These are phyloP conservation scores for Penicillium sp. DNA, from an alignment of 2,329 filamentous ascomycete genomes.

Conservation along the genomic window DNA sequence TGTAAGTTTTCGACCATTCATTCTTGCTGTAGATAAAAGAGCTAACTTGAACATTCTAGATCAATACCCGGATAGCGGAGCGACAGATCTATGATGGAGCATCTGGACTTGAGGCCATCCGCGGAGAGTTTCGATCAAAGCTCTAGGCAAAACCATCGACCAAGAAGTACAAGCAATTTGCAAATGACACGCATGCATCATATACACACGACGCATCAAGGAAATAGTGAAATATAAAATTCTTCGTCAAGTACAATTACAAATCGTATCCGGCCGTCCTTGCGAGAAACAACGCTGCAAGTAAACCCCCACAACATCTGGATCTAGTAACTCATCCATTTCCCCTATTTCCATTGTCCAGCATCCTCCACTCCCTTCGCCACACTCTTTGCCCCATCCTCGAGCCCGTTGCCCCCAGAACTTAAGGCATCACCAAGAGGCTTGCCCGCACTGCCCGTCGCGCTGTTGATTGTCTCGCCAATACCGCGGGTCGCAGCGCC, in stretches of 20 bases:
- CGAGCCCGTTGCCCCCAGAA: conserved; percentile 53
- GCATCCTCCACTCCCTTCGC: conserved; percentile 58
- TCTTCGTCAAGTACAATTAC: background rate
- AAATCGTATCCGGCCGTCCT: background rate
- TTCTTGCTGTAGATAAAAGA: background rate
- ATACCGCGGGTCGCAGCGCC: conserved; percentile 58
- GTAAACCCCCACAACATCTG: too few relatives aligned
- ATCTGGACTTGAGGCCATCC: conserved; percentile 59
- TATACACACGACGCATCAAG: background rate
- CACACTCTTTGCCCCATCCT: conserved; percentile 51
- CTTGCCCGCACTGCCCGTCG: conserved; percentile 54
- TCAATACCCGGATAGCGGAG: conserved; percentile 79
- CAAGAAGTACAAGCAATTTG: background rate
- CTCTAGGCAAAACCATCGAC: conserved; percentile 33
- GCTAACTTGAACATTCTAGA: conserved; percentile 45
- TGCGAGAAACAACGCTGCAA: too few relatives aligned
- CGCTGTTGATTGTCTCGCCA: conserved; percentile 55
- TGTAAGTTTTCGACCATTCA: conserved; percentile 5
- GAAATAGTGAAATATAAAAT: background rate
- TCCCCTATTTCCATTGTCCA: conserved; percentile 49
- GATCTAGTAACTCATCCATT: too few relatives aligned
- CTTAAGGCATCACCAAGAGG: conserved; percentile 57
- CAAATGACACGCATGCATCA: background rate
- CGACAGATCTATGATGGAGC: conserved; percentile 83
- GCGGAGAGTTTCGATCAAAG: conserved; percentile 48